A percentile compares a stretch with the other conserved stretches of the same genome.
Conservation (phyloP, 1,139 yeast genomes). For the Blastobotrys illinoisensis region DNA sequence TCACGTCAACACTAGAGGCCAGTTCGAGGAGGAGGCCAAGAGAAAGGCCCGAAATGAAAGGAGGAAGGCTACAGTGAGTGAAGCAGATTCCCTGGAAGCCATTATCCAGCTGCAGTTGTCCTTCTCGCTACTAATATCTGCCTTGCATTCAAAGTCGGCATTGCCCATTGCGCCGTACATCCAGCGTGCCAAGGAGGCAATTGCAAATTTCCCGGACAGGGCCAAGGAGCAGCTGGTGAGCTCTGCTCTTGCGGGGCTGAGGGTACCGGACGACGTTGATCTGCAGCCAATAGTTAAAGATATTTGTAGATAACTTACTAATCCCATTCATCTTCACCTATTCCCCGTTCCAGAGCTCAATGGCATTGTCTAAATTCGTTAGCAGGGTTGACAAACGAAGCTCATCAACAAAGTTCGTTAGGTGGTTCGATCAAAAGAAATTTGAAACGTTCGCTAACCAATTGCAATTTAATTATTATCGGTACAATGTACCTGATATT, state of each 20-base stretch:
- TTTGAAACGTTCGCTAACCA: too few relatives aligned
- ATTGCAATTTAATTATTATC: too few relatives aligned
- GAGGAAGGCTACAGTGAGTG: not conserved
- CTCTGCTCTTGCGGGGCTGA: slow-evolving; percentile 25
- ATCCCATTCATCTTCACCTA: too few relatives aligned
- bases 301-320: slow-evolving; percentile 12
- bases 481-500: too few relatives aligned
- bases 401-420: too few relatives aligned
- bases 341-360: too few relatives aligned
- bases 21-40: not conserved
- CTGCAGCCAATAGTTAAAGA: slow-evolving; percentile 23
- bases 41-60: not conserved
- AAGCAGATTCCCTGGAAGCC: slow-evolving; percentile 3
- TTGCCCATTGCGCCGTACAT: slow-evolving; percentile 20
- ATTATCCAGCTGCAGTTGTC: slow-evolving; percentile 23
- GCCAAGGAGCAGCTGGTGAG: slow-evolving; percentile 18
- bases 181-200: slow-evolving; percentile 21
- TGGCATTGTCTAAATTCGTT: too few relatives aligned
- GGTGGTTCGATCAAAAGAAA: too few relatives aligned
- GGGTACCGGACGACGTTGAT: slow-evolving; percentile 26
- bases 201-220: slow-evolving; percentile 11
- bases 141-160: slow-evolving; percentile 22
- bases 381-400: too few relatives aligned
- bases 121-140: slow-evolving; percentile 23
- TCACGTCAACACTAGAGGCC: slow-evolving; percentile 17